Conservation (phyloP, 306 rosid genomes). For the Vigna unguiculata region DNA sequence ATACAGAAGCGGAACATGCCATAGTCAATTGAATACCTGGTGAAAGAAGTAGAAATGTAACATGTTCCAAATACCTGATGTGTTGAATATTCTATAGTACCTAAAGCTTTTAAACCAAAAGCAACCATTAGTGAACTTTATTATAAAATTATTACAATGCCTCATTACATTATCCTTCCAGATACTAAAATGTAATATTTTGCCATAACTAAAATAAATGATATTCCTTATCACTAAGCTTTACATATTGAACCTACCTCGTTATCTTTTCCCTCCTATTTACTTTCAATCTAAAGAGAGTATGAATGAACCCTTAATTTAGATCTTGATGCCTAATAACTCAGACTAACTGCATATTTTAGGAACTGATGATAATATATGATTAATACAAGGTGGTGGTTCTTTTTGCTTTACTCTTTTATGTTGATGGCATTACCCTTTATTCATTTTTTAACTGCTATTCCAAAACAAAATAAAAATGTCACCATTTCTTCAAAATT, state of each 20-base stretch:
- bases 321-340: neutral
- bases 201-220: no score
- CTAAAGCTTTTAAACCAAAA: slow-evolving; percentile 17
- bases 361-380: neutral
- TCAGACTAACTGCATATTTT: neutral
- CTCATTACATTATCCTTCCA: slow-evolving; percentile 4
- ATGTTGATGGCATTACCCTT: no score
- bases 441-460: no score
- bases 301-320: no score
- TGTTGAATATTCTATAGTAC: neutral
- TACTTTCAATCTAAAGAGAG: no score
- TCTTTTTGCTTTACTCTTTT: no score
- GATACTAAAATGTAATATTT: neutral
- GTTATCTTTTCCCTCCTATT: no score
- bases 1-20: slow-evolving; percentile 96
- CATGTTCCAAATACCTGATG: slow-evolving; percentile 15
- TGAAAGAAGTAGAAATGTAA: slow-evolving; percentile 14
- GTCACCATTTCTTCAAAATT: no score
- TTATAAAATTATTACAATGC: neutral
- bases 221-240: neutral
- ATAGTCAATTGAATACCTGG: slow-evolving; percentile 82
- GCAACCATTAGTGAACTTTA: neutral
- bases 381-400: no score
- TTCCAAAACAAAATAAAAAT: no score
- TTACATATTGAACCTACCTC: neutral